Base-by-base conservation (phyloP, 2,329 filamentous ascomycete species). In the Beauveria asiatica region DNA sequence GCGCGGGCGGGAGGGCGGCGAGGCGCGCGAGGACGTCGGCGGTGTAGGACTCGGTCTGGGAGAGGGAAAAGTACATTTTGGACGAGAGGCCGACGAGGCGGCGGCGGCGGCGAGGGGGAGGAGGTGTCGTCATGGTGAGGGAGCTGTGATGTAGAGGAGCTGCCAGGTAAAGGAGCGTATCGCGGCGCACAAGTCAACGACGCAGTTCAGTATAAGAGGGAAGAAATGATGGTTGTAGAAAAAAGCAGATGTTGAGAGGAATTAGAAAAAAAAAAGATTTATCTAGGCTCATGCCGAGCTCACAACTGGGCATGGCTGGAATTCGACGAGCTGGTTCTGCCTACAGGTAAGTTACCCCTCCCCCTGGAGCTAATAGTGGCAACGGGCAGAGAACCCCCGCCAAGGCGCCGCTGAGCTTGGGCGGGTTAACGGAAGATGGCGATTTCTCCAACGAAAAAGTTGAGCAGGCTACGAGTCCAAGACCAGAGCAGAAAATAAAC, bases 61-160 rank as follows among this genome's bases (percentile, higher is more conserved):
- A 73, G 9, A 86, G 80, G 63, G 86, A 83, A 74, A 92, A 92
- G 80, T 92, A 92, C 83, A 91, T 89, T 69, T 92, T 92, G 44
- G 88, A 83, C 51, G 85, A 88, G 64, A 90, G 85, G 71, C 88
- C 88, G 62, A 92, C 79, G 62, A 92, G 78, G 67, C 84, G 85
- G 68, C 83, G 83, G 68, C 83, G 83, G 51, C 77, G 80, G 67
- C 11, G 21, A n/a, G 46, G 46, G 7, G 64, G 33, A 33, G 71
- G 55, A 30, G 71, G 55, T 50, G 67, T 30, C 66, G 67, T 69
- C 37, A 51, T 62, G 55, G 55, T 50, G 52, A 53, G 65, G 27
- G 37, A 21, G 41, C 37, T 42, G 51, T 19, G 33, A 25, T 41
- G 50, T 2, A 2, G 33, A 19, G 5, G 11, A 23, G 49, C 9